phyloP scores from a whole-genome alignment of 768 basidiomycete species.

The Auriscalpium orientale region DNA sequence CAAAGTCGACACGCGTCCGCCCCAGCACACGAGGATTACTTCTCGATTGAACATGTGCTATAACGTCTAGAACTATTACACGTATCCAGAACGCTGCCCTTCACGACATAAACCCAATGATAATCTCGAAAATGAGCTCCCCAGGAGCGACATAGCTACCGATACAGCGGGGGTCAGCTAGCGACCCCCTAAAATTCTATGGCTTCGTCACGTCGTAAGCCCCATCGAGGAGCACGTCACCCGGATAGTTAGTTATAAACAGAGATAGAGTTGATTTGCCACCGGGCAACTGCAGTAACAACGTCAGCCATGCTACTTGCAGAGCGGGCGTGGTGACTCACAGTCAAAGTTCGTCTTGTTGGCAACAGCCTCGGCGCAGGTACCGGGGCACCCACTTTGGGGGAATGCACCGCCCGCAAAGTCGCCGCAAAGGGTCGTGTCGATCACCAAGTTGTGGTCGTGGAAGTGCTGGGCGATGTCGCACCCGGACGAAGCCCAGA shows the following conservation, averaged over 20 bases:
- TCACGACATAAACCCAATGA: too few relatives aligned
- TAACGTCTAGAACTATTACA: too few relatives aligned
- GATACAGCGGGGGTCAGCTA: too few relatives aligned
- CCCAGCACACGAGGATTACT: too few relatives aligned
- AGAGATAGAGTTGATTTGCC: conserved; percentile 5
- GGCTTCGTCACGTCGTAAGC: too few relatives aligned
- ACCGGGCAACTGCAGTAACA: conserved; percentile 2
- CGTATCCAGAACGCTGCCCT: too few relatives aligned
- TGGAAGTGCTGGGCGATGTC: not conserved
- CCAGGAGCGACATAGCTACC: too few relatives aligned
- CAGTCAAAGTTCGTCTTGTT: not conserved
- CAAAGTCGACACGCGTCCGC: too few relatives aligned
- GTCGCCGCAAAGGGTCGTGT: conserved; percentile 7
- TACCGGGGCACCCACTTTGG: conserved; percentile 1
- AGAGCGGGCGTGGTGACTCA: not conserved
- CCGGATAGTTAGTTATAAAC: not conserved
- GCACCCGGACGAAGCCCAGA: not conserved
- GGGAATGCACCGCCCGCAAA: conserved; percentile 1
- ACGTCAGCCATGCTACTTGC: not conserved
- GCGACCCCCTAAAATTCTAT: too few relatives aligned
- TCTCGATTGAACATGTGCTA: too few relatives aligned
- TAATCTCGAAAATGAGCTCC: too few relatives aligned
- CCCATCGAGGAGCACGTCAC: too few relatives aligned
- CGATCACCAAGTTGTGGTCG: not conserved
- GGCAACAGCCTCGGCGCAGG: not conserved